These are phyloP conservation scores for Cercospora sp. DNA, from an alignment of 2,329 filamentous ascomycete species.

Conservation along the genomic window DNA sequence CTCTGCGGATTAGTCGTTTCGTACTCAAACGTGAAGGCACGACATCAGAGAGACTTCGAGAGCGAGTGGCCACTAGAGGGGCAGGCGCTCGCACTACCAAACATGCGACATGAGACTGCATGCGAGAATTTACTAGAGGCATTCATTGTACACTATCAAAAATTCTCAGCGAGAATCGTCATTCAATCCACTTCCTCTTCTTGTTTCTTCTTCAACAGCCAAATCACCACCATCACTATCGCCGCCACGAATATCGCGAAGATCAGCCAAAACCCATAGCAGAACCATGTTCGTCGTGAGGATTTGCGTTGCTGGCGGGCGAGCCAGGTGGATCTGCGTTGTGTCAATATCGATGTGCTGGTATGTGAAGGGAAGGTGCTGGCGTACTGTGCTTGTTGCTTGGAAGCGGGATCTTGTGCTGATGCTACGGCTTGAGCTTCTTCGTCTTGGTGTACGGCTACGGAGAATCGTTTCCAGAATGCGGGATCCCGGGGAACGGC, in stretches of 20 bases:
- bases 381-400: constrained; percentile 1
- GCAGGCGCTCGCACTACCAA: not conserved
- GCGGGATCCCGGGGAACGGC: constrained; percentile 56
- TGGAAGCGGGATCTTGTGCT: constrained; percentile 25
- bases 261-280: constrained; percentile 50
- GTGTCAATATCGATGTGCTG: not conserved
- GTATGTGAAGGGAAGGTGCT: not conserved
- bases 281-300: constrained; percentile 49
- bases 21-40: not conserved
- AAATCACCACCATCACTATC: constrained; percentile 49
- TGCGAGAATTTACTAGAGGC: not conserved
- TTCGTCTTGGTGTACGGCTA: constrained; percentile 59
- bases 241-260: constrained; percentile 49
- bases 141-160: not conserved
- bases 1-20: not conserved
- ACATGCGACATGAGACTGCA: not conserved
- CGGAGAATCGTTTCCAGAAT: constrained; percentile 62
- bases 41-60: not conserved
- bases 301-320: constrained; percentile 52
- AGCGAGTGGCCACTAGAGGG: not conserved
- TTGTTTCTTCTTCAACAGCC: constrained; percentile 36
- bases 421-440: constrained; percentile 42
- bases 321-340: constrained; percentile 56
- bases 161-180: not conserved
- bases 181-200: not conserved